phyloP scores from a whole-genome alignment of 768 basidiomycete genomes.

The Pleurotus pulmonarius region DNA sequence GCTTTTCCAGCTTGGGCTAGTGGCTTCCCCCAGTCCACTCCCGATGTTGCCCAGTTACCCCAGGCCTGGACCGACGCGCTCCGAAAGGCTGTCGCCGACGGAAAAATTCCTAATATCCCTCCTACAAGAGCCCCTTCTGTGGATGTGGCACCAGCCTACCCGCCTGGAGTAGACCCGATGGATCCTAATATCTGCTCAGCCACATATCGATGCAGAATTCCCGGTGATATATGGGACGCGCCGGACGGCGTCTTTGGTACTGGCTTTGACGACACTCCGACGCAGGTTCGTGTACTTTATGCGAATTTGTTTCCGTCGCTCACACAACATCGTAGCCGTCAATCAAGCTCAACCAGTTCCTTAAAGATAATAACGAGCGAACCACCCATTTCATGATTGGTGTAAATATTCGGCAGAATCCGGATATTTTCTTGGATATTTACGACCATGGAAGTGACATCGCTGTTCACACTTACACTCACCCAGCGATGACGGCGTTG shows the following conservation, averaged over 20 bases:
- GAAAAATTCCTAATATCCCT: constrained; percentile 71
- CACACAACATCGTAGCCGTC: constrained; percentile 28
- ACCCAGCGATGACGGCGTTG: constrained; percentile 79
- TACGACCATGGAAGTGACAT: constrained; percentile 37
- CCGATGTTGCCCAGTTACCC: constrained; percentile 52
- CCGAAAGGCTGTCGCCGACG: constrained; percentile 55
- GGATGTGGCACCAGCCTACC: constrained; percentile 39
- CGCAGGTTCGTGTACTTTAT: constrained; percentile 26
- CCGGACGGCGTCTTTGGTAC: constrained; percentile 64
- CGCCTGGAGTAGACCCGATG: constrained; percentile 36
- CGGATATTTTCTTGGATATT: constrained; percentile 49
- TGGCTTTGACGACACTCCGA: constrained; percentile 82
- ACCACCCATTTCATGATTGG: constrained; percentile 93
- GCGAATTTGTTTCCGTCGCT: constrained; percentile 6
- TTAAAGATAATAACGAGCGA: constrained; percentile 54
- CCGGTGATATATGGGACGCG: constrained; percentile 72
- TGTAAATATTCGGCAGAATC: constrained; percentile 60
- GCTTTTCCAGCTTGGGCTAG: constrained; percentile 51
- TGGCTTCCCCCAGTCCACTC: constrained; percentile 49
- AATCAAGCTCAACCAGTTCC: constrained; percentile 55
- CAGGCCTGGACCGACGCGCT: constrained; percentile 71
- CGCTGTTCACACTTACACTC: constrained; percentile 64
- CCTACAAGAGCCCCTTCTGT: constrained; percentile 29
- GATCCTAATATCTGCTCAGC: constrained; percentile 68
- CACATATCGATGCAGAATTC: constrained; percentile 60